These are phyloP conservation scores for Pseudocercospora crystallina DNA, from an alignment of 2,329 filamentous ascomycete species.

Conservation along the genomic window DNA sequence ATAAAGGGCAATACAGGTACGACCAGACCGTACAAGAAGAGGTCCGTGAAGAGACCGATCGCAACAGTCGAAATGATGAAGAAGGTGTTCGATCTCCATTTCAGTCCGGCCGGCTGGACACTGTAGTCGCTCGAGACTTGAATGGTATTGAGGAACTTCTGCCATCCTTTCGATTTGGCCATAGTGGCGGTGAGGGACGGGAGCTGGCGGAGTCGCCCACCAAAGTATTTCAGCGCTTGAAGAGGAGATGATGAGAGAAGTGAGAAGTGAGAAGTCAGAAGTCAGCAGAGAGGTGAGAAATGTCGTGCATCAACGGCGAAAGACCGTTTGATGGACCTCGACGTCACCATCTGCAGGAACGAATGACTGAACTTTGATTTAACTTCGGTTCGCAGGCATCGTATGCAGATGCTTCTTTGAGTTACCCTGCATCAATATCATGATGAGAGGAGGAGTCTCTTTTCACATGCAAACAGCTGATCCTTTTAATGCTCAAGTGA, in stretches of 20 bases:
- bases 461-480: no score
- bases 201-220: no score
- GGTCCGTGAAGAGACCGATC: constrained; percentile 57
- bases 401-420: no score
- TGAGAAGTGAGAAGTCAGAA: no score
- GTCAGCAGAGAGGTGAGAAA: no score
- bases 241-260: no score
- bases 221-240: no score
- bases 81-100: constrained; percentile 58
- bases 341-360: constrained; percentile 20
- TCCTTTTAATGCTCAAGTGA: background rate
- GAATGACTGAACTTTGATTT: background rate
- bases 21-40: constrained; percentile 61
- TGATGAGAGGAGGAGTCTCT: no score
- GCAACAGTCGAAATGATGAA: constrained; percentile 61
- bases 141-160: constrained; percentile 34
- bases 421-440: no score
- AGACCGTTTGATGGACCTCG: background rate
- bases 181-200: constrained; percentile 3
- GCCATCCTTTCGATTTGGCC: constrained; percentile 1
- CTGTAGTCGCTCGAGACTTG: constrained; percentile 36
- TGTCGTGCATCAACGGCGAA: no score
- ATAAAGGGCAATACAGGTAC: constrained; percentile 61
- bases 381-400: no score
- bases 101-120: constrained; percentile 38